These are phyloP conservation scores for Hymenoscyphus infarciens DNA, from an alignment of 2,329 filamentous ascomycete species.

Conservation along the genomic window DNA sequence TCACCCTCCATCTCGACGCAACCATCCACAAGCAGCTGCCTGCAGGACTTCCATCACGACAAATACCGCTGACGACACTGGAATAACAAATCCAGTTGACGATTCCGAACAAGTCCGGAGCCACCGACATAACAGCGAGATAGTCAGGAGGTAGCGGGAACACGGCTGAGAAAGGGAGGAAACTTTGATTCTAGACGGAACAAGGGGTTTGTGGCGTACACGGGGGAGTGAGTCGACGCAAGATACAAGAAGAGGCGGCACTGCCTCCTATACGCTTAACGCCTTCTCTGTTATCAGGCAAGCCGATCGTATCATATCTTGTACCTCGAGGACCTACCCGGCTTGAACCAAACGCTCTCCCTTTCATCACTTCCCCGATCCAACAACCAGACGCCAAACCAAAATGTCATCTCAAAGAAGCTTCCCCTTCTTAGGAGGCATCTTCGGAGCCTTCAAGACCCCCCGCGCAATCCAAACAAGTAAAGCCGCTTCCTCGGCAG, in stretches of 20 bases:
- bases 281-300: neutral
- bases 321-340: neutral
- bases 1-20: neutral
- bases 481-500: constrained; percentile 23
- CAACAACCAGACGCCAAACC: neutral
- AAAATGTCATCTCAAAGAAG: constrained; percentile 32
- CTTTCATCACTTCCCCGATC: constrained; percentile 1
- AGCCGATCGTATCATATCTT: neutral
- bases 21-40: neutral
- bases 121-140: neutral
- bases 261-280: no score
- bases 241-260: neutral
- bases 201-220: neutral
- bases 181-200: neutral
- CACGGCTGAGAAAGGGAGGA: neutral
- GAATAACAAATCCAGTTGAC: neutral
- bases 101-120: neutral
- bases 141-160: neutral
- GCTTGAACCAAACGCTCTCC: neutral
- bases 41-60: neutral
- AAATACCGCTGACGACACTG: neutral
- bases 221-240: neutral
- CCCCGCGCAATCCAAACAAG: constrained; percentile 30
- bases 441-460: constrained; percentile 36
- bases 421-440: constrained; percentile 34